Evolutionary conservation across 371 early-diverging fungal species (phyloP).

Genomic region (Encephalitozoon hellem): DNA sequence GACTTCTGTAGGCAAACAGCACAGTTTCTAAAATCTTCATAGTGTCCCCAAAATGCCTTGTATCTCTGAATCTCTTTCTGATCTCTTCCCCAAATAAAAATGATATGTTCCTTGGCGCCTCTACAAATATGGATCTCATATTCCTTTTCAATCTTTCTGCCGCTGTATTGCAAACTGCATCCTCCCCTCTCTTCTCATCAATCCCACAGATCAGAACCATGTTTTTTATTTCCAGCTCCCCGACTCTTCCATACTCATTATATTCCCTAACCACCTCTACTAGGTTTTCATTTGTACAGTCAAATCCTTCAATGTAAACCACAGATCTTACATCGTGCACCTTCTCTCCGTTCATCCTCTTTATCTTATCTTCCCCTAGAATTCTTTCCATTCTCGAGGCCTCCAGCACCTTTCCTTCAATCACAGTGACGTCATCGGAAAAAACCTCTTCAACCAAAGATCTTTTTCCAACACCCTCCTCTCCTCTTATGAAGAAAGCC

Average conservation of each 20-base stretch:
- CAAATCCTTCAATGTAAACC: conserved; percentile 25
- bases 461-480: conserved; percentile 4
- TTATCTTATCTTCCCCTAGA: background rate
- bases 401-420: background rate
- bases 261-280: background rate
- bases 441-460: background rate
- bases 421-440: background rate
- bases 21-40: background rate
- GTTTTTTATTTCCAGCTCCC: background rate
- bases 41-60: background rate
- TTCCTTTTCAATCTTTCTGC: background rate
- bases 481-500: conserved; percentile 10
- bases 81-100: background rate
- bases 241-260: conserved; percentile 8
- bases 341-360: background rate
- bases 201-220: background rate
- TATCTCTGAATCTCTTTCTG: background rate
- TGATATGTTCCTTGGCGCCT: background rate
- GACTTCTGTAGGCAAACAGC: background rate
- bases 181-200: background rate
- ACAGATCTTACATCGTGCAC: background rate
- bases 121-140: background rate
- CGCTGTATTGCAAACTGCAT: background rate
- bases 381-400: background rate
- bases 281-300: background rate